Conservation (phyloP, 352 stramenopile species). For the Globisporangium apiculatum region DNA sequence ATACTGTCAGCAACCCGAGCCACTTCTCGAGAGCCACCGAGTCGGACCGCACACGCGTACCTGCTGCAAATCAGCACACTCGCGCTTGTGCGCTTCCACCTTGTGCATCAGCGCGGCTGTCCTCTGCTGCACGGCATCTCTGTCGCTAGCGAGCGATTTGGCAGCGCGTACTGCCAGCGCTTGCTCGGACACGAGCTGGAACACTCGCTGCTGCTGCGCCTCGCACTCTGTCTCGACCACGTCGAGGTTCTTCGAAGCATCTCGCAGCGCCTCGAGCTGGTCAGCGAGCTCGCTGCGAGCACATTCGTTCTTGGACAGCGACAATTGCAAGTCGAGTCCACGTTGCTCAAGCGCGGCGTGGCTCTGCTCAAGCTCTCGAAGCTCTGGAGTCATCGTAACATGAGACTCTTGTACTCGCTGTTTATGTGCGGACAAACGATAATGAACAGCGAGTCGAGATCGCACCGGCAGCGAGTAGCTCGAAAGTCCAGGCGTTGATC, state of each 20-base stretch:
- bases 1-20: not conserved
- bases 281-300: not conserved
- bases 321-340: not conserved
- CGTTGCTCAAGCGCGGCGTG: not conserved
- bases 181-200: constrained; percentile 1
- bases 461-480: not conserved
- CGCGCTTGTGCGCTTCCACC: not conserved
- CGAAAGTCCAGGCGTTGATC: not conserved
- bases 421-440: too few species aligned
- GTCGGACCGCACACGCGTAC: not conserved
- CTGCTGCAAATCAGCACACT: not conserved
- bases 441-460: not conserved
- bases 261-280: not conserved
- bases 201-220: not conserved
- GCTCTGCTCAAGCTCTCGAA: not conserved
- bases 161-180: not conserved
- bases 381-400: not conserved
- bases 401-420: too few species aligned
- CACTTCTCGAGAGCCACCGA: not conserved
- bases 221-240: not conserved
- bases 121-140: not conserved
- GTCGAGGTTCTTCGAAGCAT: not conserved
- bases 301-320: not conserved
- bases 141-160: not conserved
- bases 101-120: not conserved